phyloP scores from a whole-genome alignment of 495 filamentous ascomycete genomes.

The Evansstolkia leycettana region DNA sequence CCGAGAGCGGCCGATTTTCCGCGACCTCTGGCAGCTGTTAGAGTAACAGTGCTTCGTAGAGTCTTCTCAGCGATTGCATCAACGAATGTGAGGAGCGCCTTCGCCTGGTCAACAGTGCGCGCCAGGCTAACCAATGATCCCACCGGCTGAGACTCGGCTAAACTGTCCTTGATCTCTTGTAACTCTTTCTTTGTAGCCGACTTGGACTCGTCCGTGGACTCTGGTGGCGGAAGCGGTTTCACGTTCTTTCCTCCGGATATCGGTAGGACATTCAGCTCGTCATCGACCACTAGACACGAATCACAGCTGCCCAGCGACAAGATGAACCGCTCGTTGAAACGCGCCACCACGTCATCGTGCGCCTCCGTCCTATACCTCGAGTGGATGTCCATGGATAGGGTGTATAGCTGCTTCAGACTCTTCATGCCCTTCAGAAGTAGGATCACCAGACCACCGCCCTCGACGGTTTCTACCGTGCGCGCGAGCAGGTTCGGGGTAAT shows the following conservation, averaged over 20 bases:
- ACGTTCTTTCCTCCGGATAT: slow-evolving; percentile 93
- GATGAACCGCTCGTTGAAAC: slow-evolving; percentile 98
- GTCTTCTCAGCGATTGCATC: slow-evolving; percentile 97
- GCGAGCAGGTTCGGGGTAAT: slow-evolving; percentile 94
- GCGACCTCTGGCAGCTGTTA: slow-evolving; percentile 89
- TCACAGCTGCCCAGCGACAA: slow-evolving; percentile 90
- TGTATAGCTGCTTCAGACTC: slow-evolving; percentile 94
- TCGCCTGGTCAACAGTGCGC: slow-evolving; percentile 88
- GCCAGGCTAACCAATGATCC: slow-evolving; percentile 74
- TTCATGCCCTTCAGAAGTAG: slow-evolving; percentile 92
- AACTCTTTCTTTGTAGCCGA: slow-evolving; percentile 63
- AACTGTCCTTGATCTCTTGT: slow-evolving; percentile 72
- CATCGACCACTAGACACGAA: slow-evolving; percentile 89
- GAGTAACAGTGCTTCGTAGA: slow-evolving; percentile 77
- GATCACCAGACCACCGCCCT: slow-evolving; percentile 87
- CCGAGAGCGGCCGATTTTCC: slow-evolving; percentile 96
- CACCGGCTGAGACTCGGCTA: slow-evolving; percentile 75
- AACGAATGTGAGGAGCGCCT: slow-evolving; percentile 86
- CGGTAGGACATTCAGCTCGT: slow-evolving; percentile 93
- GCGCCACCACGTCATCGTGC: slow-evolving; percentile 84
- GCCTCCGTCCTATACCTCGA: slow-evolving; percentile 95
- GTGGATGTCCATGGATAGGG: slow-evolving; percentile 95
- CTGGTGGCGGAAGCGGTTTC: slow-evolving; percentile 62
- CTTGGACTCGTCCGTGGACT: slow-evolving; percentile 51
- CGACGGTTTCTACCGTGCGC: slow-evolving; percentile 91